Percentiles rank a stretch among this genome's conserved stretches.
phyloP scores from a whole-genome alignment of 768 basidiomycete genomes.

The Termitomyces sp. region DNA sequence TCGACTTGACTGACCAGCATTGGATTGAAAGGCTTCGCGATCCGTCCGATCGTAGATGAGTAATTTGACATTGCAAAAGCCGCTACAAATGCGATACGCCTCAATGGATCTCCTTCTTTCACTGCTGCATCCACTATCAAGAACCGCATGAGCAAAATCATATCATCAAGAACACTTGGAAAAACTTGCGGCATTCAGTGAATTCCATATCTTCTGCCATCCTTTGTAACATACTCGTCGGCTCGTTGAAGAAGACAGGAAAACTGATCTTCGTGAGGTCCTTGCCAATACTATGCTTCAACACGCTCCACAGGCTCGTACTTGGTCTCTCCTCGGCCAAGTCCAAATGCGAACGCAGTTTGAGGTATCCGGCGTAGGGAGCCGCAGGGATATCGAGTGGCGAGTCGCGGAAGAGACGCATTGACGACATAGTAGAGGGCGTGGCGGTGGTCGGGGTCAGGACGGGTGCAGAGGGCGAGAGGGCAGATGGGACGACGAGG shows the following conservation, averaged over 20 bases:
- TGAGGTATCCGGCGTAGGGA: constrained; percentile 63
- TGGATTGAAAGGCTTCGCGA: constrained; percentile 96
- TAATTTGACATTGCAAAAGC: constrained; percentile 99
- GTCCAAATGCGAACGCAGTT: constrained; percentile 54
- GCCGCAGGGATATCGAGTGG: constrained; percentile 5
- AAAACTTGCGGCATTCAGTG: constrained; percentile 74
- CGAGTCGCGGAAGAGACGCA: background rate
- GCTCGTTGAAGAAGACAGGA: constrained; percentile 90
- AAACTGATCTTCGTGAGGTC: constrained; percentile 95
- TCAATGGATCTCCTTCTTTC: constrained; percentile 66
- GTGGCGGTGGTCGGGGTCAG: background rate
- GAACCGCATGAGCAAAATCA: background rate
- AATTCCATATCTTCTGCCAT: constrained; percentile 99
- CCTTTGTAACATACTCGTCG: constrained; percentile 93
- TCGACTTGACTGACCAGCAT: constrained; percentile 60
- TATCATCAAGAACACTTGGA: background rate
- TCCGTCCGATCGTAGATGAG: constrained; percentile 91
- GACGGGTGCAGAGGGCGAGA: background rate
- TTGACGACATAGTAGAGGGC: background rate
- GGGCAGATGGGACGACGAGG: constrained; percentile 41
- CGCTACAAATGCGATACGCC: constrained; percentile 86
- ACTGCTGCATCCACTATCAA: constrained; percentile 77
- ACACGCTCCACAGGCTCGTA: constrained; percentile 89
- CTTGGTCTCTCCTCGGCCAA: constrained; percentile 79
- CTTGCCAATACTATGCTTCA: constrained; percentile 95